Base-by-base conservation (phyloP, 371 early-diverging fungal genomes). In the Haplosporangium sp. region DNA sequence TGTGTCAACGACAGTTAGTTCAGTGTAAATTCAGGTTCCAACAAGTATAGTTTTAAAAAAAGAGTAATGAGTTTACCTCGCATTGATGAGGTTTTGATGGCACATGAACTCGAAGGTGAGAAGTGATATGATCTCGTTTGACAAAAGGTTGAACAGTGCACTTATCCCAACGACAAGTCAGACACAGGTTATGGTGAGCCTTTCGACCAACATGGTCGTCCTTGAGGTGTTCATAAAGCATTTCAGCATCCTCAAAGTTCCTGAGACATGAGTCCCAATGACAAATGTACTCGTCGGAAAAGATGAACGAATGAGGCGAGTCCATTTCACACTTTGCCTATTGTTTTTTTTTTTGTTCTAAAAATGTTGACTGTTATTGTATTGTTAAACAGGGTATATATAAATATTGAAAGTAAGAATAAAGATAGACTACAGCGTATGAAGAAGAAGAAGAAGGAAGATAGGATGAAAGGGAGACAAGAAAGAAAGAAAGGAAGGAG, bases 101-200 rank as follows among this genome's bases (percentile, higher is more conserved):
- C 27, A 98, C 91, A 83, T 98, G 98, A 27, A 96, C 94, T 69
- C 96, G 87, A 66, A 97, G 83, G 81, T 98, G 98, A 27, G 94
- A 94, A 19, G 96, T 97, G 68, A 97, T 93, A 81, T 98, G 98
- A 85, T 98, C 97, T 73, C 98, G 86, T 85, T 97, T 98, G 45
- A 88, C 82, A 50, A 78, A 78, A 20, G 92, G 91, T 35, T 86
- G 84, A 40, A 92, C 89, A 45, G 85, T 84, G 84, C 98, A 97
- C 59, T 87, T 89, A 20, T 91, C 92, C 97, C 97, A 98, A 63
- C 90, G 89, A 83, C 98, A 98, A 56, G 86, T 88, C 27, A 97
- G 88, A 69, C 95, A 95, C 38, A 97, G 88, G 82, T 95, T 97
- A 75, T 94, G 91, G 20, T 92, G 92, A 3, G 93, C 88, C 78